These are phyloP conservation scores for Cladophialophora psammophila DNA, from an alignment of 2,329 filamentous ascomycete genomes.

Conservation along the genomic window DNA sequence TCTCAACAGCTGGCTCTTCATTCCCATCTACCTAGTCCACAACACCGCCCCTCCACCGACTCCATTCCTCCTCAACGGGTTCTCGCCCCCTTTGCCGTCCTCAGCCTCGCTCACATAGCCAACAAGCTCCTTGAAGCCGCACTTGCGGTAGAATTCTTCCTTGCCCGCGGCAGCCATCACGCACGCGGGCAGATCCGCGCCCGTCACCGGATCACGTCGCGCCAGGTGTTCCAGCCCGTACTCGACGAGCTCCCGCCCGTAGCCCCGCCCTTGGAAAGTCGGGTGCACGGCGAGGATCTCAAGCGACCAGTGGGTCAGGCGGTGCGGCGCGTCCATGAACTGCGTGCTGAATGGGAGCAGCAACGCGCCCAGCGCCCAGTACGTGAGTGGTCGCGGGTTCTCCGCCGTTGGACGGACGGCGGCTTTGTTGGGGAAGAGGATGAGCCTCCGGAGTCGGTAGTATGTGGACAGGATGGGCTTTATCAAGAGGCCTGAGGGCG, in stretches of 20 bases:
- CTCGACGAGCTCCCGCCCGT: constrained; percentile 26
- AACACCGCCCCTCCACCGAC: constrained; percentile 31
- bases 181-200: constrained; percentile 21
- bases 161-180: constrained; percentile 31
- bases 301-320: constrained; percentile 32
- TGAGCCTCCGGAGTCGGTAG: constrained; percentile 9
- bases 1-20: neutral
- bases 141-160: constrained; percentile 31
- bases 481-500: constrained; percentile 16
- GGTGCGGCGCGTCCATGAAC: constrained; percentile 25
- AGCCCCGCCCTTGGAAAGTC: constrained; percentile 25
- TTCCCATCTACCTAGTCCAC: constrained; percentile 24
- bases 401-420: constrained; percentile 44
- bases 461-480: constrained; percentile 16
- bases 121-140: constrained; percentile 29
- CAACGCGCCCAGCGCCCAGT: constrained; percentile 20
- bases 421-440: constrained; percentile 24
- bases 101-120: constrained; percentile 20
- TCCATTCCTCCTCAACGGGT: constrained; percentile 28
- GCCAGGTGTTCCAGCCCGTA: constrained; percentile 22
- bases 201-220: constrained; percentile 14
- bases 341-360: constrained; percentile 17
- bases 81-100: constrained; percentile 22
- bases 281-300: constrained; percentile 31
- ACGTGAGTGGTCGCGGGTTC: constrained; percentile 33